These are phyloP conservation scores for Kwoniella dendrophila DNA, from an alignment of 768 basidiomycete genomes.

Conservation along the genomic window DNA sequence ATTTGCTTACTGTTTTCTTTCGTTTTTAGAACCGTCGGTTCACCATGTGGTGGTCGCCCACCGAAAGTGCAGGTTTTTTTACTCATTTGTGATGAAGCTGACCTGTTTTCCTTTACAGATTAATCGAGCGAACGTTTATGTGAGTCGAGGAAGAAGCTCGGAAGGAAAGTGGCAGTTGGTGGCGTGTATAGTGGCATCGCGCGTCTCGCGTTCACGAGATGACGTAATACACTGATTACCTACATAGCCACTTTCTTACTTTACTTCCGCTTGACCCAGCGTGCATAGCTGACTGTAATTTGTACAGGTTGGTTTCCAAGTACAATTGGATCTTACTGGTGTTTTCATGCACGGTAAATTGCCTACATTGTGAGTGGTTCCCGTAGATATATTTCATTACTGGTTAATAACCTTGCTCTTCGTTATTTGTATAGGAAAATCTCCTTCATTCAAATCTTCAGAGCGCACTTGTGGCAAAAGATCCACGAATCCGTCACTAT, in stretches of 20 bases:
- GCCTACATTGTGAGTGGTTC: slow-evolving; percentile 29
- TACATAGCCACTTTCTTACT: not conserved
- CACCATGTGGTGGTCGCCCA: slow-evolving; percentile 99
- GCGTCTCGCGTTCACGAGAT: not conserved
- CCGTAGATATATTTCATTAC: not conserved
- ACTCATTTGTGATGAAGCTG: not conserved
- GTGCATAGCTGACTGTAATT: slow-evolving; percentile 1
- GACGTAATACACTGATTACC: not conserved
- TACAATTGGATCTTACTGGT: slow-evolving; percentile 88
- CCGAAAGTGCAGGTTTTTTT: slow-evolving; percentile 47
- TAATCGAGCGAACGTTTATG: slow-evolving; percentile 89
- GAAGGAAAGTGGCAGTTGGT: not conserved
- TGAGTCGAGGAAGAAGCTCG: not conserved
- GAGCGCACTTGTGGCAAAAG: slow-evolving; percentile 99
- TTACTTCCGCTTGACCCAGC: not conserved
- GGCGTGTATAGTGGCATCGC: not conserved
- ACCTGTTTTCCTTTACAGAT: slow-evolving; percentile 58
- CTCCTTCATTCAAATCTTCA: slow-evolving; percentile 99
- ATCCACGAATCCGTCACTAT: slow-evolving; percentile 64
- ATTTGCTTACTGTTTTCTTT: too few species aligned
- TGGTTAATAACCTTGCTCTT: not conserved
- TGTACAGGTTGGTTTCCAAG: slow-evolving; percentile 84
- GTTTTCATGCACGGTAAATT: slow-evolving; percentile 88
- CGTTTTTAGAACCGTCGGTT: slow-evolving; percentile 77
- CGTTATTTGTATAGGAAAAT: slow-evolving; percentile 82